These are phyloP conservation scores for Polyporus arcularius DNA, from an alignment of 768 basidiomycete genomes.

Conservation along the genomic window DNA sequence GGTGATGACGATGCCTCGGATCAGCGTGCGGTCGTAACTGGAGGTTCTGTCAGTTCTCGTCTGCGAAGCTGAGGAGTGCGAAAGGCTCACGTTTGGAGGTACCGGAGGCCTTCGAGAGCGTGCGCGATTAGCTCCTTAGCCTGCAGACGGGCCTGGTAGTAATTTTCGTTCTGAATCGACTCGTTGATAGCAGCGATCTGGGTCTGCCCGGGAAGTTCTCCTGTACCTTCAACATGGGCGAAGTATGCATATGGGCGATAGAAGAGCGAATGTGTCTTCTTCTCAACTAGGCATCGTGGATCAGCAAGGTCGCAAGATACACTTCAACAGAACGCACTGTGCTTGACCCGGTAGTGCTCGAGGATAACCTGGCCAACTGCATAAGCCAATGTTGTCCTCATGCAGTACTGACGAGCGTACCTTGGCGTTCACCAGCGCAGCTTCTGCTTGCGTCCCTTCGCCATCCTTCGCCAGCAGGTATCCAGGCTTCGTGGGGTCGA, in stretches of 20 bases:
- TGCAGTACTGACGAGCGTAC: slow-evolving; percentile 29
- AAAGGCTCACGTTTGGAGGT: slow-evolving; percentile 64
- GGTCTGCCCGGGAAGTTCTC: slow-evolving; percentile 36
- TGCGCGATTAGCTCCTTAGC: slow-evolving; percentile 55
- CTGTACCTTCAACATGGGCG: slow-evolving; percentile 29
- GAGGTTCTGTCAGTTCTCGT: slow-evolving; percentile 5
- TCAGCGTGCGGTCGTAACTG: slow-evolving; percentile 73
- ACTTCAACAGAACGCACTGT: slow-evolving; percentile 47
- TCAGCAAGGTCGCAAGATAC: background rate
- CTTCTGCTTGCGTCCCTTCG: slow-evolving; percentile 51
- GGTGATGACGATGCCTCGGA: slow-evolving; percentile 64
- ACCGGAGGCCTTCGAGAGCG: slow-evolving; percentile 64
- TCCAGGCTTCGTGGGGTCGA: slow-evolving; percentile 59
- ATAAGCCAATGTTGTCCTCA: background rate
- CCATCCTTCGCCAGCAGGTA: slow-evolving; percentile 52
- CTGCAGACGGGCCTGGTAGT: slow-evolving; percentile 48
- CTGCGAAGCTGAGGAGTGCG: background rate
- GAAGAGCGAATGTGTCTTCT: slow-evolving; percentile 54
- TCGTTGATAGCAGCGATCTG: slow-evolving; percentile 45
- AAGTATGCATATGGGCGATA: slow-evolving; percentile 65
- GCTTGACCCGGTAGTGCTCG: slow-evolving; percentile 78
- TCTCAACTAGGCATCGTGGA: slow-evolving; percentile 50
- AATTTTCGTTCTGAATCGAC: slow-evolving; percentile 44
- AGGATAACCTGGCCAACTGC: slow-evolving; percentile 52
- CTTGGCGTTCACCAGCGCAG: slow-evolving; percentile 66